Evolutionary conservation across 192 early-diverging fungal species (phyloP).

Genomic region (Pilaira anomala): DNA sequence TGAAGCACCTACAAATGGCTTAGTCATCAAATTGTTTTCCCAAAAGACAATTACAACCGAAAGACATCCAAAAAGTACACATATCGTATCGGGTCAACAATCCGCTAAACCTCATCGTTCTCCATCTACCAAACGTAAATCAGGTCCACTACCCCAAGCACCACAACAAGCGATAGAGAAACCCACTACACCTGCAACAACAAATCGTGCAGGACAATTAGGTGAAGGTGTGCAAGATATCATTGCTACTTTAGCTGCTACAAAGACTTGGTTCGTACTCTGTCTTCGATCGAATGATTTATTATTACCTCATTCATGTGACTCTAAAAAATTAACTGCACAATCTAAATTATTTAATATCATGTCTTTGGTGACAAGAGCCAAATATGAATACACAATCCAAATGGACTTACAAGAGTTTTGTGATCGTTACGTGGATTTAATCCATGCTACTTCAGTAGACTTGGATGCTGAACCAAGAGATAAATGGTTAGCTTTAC

Average conservation of each 20-base stretch:
- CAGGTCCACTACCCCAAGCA: slow-evolving; percentile 48
- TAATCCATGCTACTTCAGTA: slow-evolving; percentile 42
- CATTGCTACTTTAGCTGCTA: slow-evolving; percentile 59
- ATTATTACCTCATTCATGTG: slow-evolving; percentile 56
- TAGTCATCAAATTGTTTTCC: slow-evolving; percentile 71
- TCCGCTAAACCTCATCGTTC: slow-evolving; percentile 62
- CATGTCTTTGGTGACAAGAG: slow-evolving; percentile 55
- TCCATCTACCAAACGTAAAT: slow-evolving; percentile 51
- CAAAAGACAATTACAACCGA: slow-evolving; percentile 70
- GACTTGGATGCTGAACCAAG: slow-evolving; percentile 31
- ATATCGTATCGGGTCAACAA: slow-evolving; percentile 74
- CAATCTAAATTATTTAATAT: slow-evolving; percentile 71
- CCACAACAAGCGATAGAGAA: slow-evolving; percentile 45
- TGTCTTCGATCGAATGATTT: slow-evolving; percentile 72
- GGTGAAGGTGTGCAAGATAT: slow-evolving; percentile 45
- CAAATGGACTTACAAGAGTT: slow-evolving; percentile 71
- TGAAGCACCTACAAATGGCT: slow-evolving; percentile 45
- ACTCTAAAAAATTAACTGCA: slow-evolving; percentile 59
- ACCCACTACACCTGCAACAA: slow-evolving; percentile 34
- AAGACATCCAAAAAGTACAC: slow-evolving; percentile 56
- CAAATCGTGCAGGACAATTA: slow-evolving; percentile 38
- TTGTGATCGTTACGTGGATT: slow-evolving; percentile 62
- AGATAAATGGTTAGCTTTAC: slow-evolving; percentile 36
- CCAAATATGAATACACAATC: slow-evolving; percentile 72
- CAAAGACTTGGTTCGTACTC: slow-evolving; percentile 69